These are phyloP conservation scores for Vaccinium macrocarpon DNA, from an alignment of 148 eudicot genomes.

Conservation along the genomic window DNA sequence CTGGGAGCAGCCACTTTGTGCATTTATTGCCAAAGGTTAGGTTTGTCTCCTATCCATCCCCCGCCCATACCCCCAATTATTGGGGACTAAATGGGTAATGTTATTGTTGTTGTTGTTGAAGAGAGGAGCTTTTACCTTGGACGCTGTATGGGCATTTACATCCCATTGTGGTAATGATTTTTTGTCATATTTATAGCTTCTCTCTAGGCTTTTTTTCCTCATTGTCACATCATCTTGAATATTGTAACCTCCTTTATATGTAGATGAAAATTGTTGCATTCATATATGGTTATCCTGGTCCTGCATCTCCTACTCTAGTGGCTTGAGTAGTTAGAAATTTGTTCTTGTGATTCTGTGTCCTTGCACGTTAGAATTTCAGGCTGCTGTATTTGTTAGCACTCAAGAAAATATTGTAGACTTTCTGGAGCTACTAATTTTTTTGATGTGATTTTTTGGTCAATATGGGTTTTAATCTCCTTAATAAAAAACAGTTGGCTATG, in stretches of 20 bases:
- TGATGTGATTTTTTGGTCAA: neutral
- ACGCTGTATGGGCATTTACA: neutral
- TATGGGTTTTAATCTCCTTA: neutral
- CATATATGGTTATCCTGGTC: neutral
- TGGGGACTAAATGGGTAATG: too few relatives aligned
- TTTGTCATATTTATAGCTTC: neutral
- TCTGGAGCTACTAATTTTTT: neutral
- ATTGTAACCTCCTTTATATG: neutral
- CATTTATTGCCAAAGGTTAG: too few relatives aligned
- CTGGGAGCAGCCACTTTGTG: too few relatives aligned
- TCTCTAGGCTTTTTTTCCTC: neutral
- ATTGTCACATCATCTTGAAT: neutral
- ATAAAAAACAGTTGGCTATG: neutral
- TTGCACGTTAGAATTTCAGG: neutral
- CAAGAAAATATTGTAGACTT: neutral
- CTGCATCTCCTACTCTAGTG: neutral
- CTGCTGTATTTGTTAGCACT: neutral
- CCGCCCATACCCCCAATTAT: too few relatives aligned
- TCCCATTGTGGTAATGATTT: neutral
- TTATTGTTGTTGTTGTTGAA: too few relatives aligned
- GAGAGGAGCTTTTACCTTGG: slow-evolving; percentile 11
- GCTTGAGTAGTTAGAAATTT: neutral
- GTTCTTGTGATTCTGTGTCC: neutral
- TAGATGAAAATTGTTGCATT: neutral
- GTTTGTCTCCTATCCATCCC: too few relatives aligned